phyloP scores from a whole-genome alignment of 2,329 filamentous ascomycete genomes.

The Paecilomyces sp. region DNA sequence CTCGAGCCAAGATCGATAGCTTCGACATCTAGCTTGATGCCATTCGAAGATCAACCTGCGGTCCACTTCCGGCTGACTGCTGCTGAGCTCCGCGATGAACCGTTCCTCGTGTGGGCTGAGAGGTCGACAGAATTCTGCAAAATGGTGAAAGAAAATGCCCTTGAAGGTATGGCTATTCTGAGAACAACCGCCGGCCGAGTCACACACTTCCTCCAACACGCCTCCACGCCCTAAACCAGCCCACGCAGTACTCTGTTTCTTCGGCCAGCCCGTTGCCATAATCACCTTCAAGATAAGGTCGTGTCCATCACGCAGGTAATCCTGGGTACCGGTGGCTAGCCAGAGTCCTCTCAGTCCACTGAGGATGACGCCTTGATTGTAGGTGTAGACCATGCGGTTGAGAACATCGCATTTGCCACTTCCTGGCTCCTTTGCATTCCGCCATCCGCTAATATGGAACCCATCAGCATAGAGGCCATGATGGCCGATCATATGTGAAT shows the following conservation, averaged over 20 bases:
- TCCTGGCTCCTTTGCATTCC: constrained; percentile 49
- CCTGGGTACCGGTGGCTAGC: constrained; percentile 63
- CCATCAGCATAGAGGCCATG: constrained; percentile 77
- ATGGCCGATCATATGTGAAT: constrained; percentile 71
- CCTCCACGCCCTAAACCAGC: constrained; percentile 69
- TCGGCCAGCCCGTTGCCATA: constrained; percentile 66
- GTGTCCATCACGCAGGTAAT: constrained; percentile 74
- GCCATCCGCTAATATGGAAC: constrained; percentile 70
- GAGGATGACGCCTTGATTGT: constrained; percentile 88
- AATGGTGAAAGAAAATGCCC: constrained; percentile 87
- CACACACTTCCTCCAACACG: constrained; percentile 77
- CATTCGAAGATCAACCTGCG: constrained; percentile 36
- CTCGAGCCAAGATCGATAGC: constrained; percentile 67
- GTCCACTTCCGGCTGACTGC: constrained; percentile 32
- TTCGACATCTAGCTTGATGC: constrained; percentile 56
- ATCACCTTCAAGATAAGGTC: constrained; percentile 67
- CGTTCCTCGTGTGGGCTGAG: constrained; percentile 46
- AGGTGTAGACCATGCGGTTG: constrained; percentile 87
- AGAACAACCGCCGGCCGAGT: constrained; percentile 64
- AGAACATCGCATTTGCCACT: constrained; percentile 71
- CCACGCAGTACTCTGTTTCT: constrained; percentile 48
- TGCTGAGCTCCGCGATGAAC: constrained; percentile 35
- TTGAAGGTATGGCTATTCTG: constrained; percentile 90
- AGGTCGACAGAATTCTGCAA: constrained; percentile 68
- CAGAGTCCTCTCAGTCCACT: constrained; percentile 75